Evolutionary conservation across 2,329 filamentous ascomycete species (phyloP), one percentile per base, ranked within the genome.

Genomic region (Paecilomyces formosus): DNA sequence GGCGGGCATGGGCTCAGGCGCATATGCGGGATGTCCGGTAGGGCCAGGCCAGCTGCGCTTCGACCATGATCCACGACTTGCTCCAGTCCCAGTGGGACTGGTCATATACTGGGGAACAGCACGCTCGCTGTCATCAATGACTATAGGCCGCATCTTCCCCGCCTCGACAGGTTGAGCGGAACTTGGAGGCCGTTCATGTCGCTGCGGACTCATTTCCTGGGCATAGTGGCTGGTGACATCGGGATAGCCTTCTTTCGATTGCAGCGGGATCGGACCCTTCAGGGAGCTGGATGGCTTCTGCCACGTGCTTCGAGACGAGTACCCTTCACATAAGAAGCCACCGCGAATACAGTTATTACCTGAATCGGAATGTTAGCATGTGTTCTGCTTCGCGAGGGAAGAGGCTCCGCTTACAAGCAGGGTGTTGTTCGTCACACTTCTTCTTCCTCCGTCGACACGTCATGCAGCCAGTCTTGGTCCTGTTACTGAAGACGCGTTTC

Each of bases 391-490:
- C 45, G 52, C 57, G 57, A 31, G 21, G 28, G 26, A 33, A 59
- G 52, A 60, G 30, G 28, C 33, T 56, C 22, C 55, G 74, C 89
- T 81, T 81, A 95, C 94, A 97, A 74, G 91, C 86, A 26, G 94
- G 94, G 73, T 96, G 95, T 57, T 84, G 84, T 78, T 97, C 94
- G 71, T 97, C 93, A 70, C 94, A 97, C 76, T 97, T 97, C 85
- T 97, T 97, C 82, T 97, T 97, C 60, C 93, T 84, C 70, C 85
- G 85, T 60, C 93, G 84, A 72, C 93, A 97, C 5, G 93, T 97
- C 75, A 96, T 85, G 73, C 93, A 97, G 31, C 92, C 92, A 9
- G 92, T 97, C 77, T 97, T 97, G 21, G 93, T 97, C 60, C 93
- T 84, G 74, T 97, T 96, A 77, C 91, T 96, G 69, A 97, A 97